Base-by-base conservation (phyloP, 495 filamentous ascomycete species). In the Xylaria bambusicola region DNA sequence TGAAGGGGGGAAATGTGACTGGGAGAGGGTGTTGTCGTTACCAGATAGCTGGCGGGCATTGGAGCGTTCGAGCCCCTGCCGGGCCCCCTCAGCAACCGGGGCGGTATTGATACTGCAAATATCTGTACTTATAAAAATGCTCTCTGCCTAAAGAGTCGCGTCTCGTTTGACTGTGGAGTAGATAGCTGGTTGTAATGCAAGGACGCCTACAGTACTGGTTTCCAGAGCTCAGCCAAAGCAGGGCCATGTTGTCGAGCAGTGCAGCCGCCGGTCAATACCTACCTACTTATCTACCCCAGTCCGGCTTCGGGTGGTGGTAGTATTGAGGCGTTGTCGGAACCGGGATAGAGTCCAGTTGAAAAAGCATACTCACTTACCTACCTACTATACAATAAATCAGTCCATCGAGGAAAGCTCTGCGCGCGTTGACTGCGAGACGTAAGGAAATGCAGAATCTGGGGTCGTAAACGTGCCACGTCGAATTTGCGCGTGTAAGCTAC, bases 321-420 rank as follows among this genome's bases (percentile, higher is more conserved):
- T 36, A 50, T n/a, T 23, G 46, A 40, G 45, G 46, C 56, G 36
- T 36, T 46, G 56, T 58, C 36, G 47, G 56, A 58, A 42, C 46
- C 56, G 26, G 46, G 24, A 31, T 23, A 44, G 35, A 35, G n/a
- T 18, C 26, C 44, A n/a, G n/a, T n/a, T n/a, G n/a, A n/a, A n/a
- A n/a, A n/a, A n/a, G n/a, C n/a, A n/a, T n/a, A n/a, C n/a, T n/a
- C n/a, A n/a, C n/a, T n/a, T n/a, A n/a, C n/a, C n/a, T n/a, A n/a
- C n/a, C n/a, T n/a, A n/a, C n/a, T n/a, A n/a, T n/a, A n/a, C n/a
- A n/a, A n/a, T n/a, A n/a, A n/a, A n/a, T n/a, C 35, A 38, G 31
- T n/a, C 29, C 20, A 18, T 47, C 20, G 38, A 29, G 38, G 38
- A 17, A 44, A 15, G 15, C 1, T 54, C 38, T 42, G 36, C 12